These are phyloP conservation scores for Yamadazyma blattariae DNA, from an alignment of 1,139 yeast species.

Conservation along the genomic window DNA sequence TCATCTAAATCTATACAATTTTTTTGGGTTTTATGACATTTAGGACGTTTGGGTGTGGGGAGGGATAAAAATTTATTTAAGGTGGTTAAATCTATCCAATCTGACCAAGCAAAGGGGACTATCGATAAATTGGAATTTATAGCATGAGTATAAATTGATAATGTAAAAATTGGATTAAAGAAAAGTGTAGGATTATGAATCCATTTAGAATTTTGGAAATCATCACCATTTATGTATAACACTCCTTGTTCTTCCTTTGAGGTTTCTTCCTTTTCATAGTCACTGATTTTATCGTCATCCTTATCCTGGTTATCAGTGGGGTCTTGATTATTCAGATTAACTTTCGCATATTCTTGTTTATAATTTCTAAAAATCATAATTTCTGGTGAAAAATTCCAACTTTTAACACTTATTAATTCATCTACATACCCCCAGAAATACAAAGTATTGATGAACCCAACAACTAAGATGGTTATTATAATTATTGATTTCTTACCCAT, in stretches of 20 bases:
- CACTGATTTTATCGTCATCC: too few species aligned
- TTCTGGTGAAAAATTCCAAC: too few species aligned
- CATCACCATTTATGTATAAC: constrained; percentile 14
- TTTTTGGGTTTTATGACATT: constrained; percentile 18
- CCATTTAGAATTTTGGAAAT: constrained; percentile 18
- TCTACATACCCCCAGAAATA: too few species aligned
- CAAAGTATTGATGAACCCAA: too few species aligned
- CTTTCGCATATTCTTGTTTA: too few species aligned
- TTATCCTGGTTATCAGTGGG: too few species aligned
- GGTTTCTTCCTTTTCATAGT: too few species aligned
- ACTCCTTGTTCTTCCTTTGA: background rate
- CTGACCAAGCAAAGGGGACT: constrained; percentile 30
- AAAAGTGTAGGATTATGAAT: constrained; percentile 19
- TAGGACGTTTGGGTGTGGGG: constrained; percentile 15
- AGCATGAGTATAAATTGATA: constrained; percentile 28
- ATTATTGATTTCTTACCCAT: too few species aligned
- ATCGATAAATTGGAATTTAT: constrained; percentile 18
- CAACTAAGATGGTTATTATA: too few species aligned
- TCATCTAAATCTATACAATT: constrained; percentile 24
- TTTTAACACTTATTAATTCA: too few species aligned
- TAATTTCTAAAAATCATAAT: too few species aligned
- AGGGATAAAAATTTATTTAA: constrained; percentile 18
- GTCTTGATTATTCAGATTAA: too few species aligned
- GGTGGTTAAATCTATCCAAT: constrained; percentile 28
- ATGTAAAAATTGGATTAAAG: constrained; percentile 42